phyloP scores from a whole-genome alignment of 345 rosid genomes.

The Lepidium africanum region DNA sequence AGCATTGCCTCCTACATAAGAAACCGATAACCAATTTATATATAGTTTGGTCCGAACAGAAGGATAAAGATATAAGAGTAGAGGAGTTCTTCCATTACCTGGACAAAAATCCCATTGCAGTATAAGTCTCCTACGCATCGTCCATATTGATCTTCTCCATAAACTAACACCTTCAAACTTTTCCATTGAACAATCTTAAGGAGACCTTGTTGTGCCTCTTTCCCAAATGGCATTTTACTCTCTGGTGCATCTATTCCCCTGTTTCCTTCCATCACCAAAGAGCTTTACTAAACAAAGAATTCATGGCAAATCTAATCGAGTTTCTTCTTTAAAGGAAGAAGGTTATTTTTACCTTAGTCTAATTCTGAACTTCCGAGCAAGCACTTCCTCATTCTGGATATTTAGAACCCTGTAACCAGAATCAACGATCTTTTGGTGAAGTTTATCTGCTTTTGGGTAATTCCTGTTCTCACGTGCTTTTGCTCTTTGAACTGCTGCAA shows the following conservation, averaged over 20 bases:
- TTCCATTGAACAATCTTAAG: conserved; percentile 54
- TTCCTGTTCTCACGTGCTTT: conserved; percentile 53
- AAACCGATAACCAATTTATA: background rate
- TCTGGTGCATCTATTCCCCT: conserved; percentile 98
- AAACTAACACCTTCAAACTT: conserved; percentile 54
- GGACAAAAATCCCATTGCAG: conserved; percentile 47
- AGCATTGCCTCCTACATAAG: conserved; percentile 58
- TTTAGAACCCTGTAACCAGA: conserved; percentile 42
- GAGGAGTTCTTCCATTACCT: conserved; percentile 40
- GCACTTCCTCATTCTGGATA: conserved; percentile 43
- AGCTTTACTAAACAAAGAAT: background rate
- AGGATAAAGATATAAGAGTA: background rate
- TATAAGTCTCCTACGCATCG: conserved; percentile 63
- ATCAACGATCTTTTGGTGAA: conserved; percentile 49
- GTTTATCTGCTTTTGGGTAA: conserved; percentile 50
- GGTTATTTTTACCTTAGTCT: conserved; percentile 48
- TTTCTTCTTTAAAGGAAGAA: background rate
- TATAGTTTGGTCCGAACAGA: background rate
- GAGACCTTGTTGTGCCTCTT: conserved; percentile 63
- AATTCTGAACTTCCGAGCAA: conserved; percentile 69
- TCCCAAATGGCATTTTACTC: conserved; percentile 65
- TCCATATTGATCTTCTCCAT: conserved; percentile 55
- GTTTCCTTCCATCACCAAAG: conserved; percentile 5
- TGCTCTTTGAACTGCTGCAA: conserved; percentile 49
- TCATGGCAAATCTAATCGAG: background rate